Evolutionary conservation across 2,329 filamentous ascomycete species (phyloP).

Genomic region (Ceratocystis eucalypticola): DNA sequence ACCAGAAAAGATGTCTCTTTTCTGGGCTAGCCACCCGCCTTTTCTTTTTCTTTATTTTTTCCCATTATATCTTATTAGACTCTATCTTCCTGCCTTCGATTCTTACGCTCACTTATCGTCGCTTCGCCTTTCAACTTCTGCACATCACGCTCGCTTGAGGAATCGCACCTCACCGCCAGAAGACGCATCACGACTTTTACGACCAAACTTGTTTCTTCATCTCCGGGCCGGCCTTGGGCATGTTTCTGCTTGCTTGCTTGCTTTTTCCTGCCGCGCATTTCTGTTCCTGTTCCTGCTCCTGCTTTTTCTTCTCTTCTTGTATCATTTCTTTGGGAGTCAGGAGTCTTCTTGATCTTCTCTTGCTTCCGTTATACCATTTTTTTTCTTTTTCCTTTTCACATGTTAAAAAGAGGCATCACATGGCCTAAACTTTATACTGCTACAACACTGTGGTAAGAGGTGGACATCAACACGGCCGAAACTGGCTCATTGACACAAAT

Average conservation of each 20-base stretch:
- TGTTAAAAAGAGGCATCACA: conserved; percentile 6
- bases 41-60: background rate
- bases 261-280: conserved; percentile 20
- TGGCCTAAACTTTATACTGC: background rate
- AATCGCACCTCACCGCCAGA: background rate
- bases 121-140: background rate
- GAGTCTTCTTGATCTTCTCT: conserved; percentile 19
- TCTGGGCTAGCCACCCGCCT: background rate
- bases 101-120: conserved; percentile 4
- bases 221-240: conserved; percentile 11
- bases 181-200: conserved; percentile 18
- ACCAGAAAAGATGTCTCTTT: background rate
- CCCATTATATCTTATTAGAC: background rate
- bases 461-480: background rate
- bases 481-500: background rate
- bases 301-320: conserved; percentile 22
- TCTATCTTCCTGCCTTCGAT: conserved; percentile 11
- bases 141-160: background rate
- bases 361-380: conserved; percentile 22
- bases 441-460: conserved; percentile 1
- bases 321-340: conserved; percentile 20
- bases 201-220: conserved; percentile 22
- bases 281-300: conserved; percentile 22
- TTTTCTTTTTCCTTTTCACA: conserved; percentile 19
- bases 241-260: too few relatives aligned